Evolutionary conservation across 257 asterid genomes (phyloP).

Genomic region (Nicotiana tomentosiformis): DNA sequence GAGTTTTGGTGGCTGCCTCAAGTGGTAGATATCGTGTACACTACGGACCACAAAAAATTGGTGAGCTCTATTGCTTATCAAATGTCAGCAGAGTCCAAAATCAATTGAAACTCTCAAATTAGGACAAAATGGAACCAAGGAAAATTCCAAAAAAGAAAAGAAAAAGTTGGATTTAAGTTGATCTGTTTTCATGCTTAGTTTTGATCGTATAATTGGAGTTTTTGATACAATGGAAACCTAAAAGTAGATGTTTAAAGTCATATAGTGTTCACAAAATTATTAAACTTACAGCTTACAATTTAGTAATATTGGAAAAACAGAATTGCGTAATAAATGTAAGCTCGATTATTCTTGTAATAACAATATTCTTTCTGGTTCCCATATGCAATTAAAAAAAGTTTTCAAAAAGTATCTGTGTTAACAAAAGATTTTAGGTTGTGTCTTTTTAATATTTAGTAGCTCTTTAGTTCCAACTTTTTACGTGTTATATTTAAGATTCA

Average conservation of each 20-base stretch:
- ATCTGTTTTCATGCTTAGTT: neutral
- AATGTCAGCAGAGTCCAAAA: conserved; percentile 4
- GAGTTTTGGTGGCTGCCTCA: neutral
- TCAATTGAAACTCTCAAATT: conserved; percentile 1
- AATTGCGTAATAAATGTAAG: no score
- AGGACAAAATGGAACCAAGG: neutral
- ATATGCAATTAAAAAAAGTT: no score
- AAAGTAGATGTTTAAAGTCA: neutral
- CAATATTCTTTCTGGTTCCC: no score
- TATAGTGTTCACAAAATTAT: no score
- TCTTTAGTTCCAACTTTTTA: no score
- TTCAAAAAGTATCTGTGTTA: no score
- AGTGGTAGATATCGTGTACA: neutral
- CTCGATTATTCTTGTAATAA: no score
- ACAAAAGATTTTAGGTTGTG: no score
- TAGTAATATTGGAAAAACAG: no score
- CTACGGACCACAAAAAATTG: conserved; percentile 1
- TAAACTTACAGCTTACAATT: no score
- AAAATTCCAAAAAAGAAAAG: neutral
- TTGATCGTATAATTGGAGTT: neutral
- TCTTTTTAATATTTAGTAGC: no score
- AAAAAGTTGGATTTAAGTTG: neutral
- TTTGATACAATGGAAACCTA: neutral
- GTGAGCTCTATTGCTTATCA: neutral
- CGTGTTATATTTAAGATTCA: no score